phyloP scores from a whole-genome alignment of 441 rosid species.

The Biscutella auriculata region DNA sequence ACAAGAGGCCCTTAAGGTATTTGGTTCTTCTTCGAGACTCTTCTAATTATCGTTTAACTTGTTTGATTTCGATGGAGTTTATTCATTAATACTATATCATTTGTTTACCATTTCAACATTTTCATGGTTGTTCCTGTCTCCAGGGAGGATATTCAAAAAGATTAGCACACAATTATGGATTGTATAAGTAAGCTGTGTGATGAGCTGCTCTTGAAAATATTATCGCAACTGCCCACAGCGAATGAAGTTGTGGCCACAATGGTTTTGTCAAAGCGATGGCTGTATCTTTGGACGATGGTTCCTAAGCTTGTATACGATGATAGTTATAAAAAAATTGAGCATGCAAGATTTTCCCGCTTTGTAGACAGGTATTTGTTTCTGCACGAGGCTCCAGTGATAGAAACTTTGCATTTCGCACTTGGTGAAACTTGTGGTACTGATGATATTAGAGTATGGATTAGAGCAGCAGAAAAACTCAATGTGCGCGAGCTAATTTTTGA shows the following conservation, averaged over 20 bases:
- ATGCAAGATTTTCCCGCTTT: neutral
- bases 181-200: neutral
- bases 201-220: neutral
- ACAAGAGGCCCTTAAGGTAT: no score
- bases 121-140: no score
- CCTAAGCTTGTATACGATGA: neutral
- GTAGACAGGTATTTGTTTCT: neutral
- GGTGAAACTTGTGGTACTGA: neutral
- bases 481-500: neutral
- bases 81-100: no score
- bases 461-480: neutral
- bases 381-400: neutral
- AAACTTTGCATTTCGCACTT: neutral
- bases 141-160: no score
- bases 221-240: neutral
- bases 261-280: constrained; percentile 11
- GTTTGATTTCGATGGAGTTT: no score
- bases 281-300: neutral
- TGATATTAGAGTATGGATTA: neutral
- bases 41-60: no score
- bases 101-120: no score
- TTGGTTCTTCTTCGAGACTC: no score
- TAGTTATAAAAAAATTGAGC: neutral
- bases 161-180: no score
- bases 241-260: neutral